Percentiles rank a stretch among this genome's conserved stretches.
These are phyloP conservation scores for Bisporella sp. DNA, from an alignment of 2,329 filamentous ascomycete genomes.

Conservation along the genomic window DNA sequence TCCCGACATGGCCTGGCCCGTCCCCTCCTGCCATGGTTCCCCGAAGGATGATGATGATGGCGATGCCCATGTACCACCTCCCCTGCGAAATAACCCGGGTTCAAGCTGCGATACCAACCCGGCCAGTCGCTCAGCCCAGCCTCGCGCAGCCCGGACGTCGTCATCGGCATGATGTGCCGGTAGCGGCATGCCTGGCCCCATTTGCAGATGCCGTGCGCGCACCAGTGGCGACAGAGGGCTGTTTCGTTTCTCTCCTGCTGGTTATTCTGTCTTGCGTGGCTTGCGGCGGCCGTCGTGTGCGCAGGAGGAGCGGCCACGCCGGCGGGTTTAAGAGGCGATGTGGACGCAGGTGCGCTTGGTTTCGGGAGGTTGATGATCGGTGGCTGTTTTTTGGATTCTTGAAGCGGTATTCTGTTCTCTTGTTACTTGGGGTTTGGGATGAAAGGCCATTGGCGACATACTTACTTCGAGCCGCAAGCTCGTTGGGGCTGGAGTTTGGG, in stretches of 20 bases:
- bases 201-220: conserved; percentile 39
- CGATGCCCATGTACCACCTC: not conserved
- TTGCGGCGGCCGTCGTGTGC: not conserved
- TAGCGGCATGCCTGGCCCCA: conserved; percentile 37
- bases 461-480: not conserved
- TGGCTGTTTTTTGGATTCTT: not conserved
- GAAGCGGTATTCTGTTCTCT: not conserved
- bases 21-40: not conserved
- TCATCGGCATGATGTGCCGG: conserved; percentile 41
- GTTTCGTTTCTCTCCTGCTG: not conserved
- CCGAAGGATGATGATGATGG: not conserved
- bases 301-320: not conserved
- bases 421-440: not conserved
- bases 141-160: conserved; percentile 30
- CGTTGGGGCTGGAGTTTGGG: not conserved
- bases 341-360: not conserved
- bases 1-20: not conserved
- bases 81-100: conserved; percentile 9
- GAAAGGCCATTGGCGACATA: not conserved
- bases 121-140: conserved; percentile 38
- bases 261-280: conserved; percentile 2
- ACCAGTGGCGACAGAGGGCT: conserved; percentile 39
- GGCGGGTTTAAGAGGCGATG: not conserved
- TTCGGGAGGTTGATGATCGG: not conserved
- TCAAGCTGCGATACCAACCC: conserved; percentile 31